phyloP scores from a whole-genome alignment of 2,329 filamentous ascomycete species.

The Talaromyces sp. region DNA sequence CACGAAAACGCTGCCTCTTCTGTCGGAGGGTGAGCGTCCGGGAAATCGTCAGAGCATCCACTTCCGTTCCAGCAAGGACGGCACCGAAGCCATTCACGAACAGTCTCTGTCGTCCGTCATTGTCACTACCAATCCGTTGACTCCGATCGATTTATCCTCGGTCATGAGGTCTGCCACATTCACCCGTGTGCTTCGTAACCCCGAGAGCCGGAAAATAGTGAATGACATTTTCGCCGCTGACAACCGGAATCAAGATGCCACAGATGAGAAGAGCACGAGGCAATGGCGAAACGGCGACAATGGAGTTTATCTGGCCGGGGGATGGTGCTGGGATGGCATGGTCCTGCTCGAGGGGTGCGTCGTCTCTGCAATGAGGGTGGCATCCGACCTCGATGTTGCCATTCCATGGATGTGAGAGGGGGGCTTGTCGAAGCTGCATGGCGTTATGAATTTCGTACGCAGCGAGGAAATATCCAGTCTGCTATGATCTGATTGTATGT shows the following conservation, averaged over 20 bases:
- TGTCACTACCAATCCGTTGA: constrained; percentile 50
- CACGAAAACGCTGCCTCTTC: constrained; percentile 11
- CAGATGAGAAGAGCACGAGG: not conserved
- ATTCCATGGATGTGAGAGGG: constrained; percentile 24
- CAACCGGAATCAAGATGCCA: not conserved
- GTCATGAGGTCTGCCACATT: constrained; percentile 46
- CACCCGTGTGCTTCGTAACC: constrained; percentile 49
- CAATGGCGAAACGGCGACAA: constrained; percentile 52
- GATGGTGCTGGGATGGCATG: constrained; percentile 63
- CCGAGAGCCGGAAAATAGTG: constrained; percentile 44
- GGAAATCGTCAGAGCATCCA: not conserved
- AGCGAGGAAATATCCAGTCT: not conserved
- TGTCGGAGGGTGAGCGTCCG: not conserved
- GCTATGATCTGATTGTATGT: not conserved
- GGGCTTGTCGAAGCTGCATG: not conserved
- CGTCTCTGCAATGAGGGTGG: constrained; percentile 53
- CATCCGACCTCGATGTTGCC: constrained; percentile 47
- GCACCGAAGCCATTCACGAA: not conserved
- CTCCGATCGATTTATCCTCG: constrained; percentile 31
- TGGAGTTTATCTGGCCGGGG: constrained; percentile 52
- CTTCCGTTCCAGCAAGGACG: constrained; percentile 2
- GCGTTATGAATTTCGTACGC: not conserved
- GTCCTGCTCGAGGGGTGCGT: constrained; percentile 58
- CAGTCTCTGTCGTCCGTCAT: constrained; percentile 19
- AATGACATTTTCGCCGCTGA: constrained; percentile 40